Evolutionary conservation across 2,329 filamentous ascomycete genomes (phyloP).

Genomic region (Tolypocladium album): DNA sequence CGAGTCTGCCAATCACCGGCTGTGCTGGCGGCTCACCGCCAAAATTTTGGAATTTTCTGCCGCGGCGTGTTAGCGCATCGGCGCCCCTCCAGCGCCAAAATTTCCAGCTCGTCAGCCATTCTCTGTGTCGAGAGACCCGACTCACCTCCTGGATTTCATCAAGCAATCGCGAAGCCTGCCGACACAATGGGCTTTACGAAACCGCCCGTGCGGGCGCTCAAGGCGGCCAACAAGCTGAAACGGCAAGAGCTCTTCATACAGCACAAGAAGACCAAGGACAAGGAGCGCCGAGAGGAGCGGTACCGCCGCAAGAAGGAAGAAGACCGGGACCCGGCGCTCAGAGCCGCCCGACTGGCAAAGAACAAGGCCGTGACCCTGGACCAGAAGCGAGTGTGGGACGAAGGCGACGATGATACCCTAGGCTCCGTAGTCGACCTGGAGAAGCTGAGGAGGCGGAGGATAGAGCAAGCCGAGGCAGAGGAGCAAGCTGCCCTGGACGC

Average conservation of each 20-base stretch:
- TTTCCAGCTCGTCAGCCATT: constrained; percentile 4
- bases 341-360: constrained; percentile 59
- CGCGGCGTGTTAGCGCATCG: constrained; percentile 3
- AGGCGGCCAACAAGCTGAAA: constrained; percentile 65
- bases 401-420: constrained; percentile 52
- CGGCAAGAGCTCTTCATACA: constrained; percentile 70
- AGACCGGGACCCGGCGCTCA: constrained; percentile 67
- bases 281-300: constrained; percentile 63
- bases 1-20: constrained; percentile 10
- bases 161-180: neutral
- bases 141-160: neutral
- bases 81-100: constrained; percentile 10
- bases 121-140: neutral
- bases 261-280: constrained; percentile 67
- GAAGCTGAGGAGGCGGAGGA: constrained; percentile 44
- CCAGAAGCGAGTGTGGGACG: constrained; percentile 83
- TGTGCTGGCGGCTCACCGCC: constrained; percentile 20
- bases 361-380: constrained; percentile 79
- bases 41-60: constrained; percentile 27
- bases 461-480: constrained; percentile 42
- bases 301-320: constrained; percentile 77
- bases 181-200: constrained; percentile 22
- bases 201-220: constrained; percentile 26
- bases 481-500: constrained; percentile 36
- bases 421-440: constrained; percentile 47